Base-by-base conservation (phyloP, 805 yeast species). In the Millerozyma miso region DNA sequence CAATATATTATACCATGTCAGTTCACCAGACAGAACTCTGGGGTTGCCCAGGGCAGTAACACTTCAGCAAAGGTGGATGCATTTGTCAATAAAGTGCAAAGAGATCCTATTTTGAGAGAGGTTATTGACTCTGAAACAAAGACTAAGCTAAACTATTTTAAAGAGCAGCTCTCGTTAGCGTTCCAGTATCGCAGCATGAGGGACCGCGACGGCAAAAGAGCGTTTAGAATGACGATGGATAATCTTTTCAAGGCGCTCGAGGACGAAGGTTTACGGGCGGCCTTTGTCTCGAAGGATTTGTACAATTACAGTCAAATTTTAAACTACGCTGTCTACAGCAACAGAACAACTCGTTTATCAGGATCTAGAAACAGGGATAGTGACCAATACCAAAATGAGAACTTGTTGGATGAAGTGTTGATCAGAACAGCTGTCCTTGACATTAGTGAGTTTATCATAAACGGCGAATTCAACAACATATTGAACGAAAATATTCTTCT, bases 311-410 rank as follows among this genome's bases (percentile, higher is more conserved):
- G 54, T 15, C 41, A 48, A 18, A 47, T 54, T 8, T 49, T 65
- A 33, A 56, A 59, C 44, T 45, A 43, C 35, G 53, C 66, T 3
- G 57, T 63, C 19, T 60, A 51, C 49, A 48, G 48, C 42, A 59
- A 60, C 41, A 60, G 74, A 49, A 59, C 60, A 31, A 45, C 47
- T 31, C 53, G 74, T 43, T 58, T 69, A 41, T 48, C 62, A n/a
- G 57, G 60, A 16, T 44, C 49, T 12, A 59, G 59, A 40, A 68
- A 70, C 48, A 49, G 71, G 39, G 75, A 70, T 51, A 63, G 56
- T 36, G 75, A 70, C 49, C 63, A 59, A 47, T 53, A 50, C 40
- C 47, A 45, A 40, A 52, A 49, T 47, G 44, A 49, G 29, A 61
- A 59, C 45, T 49, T 51, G 41, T 49, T 53, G 43, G 65, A 62